Evolutionary conservation across 2,329 filamentous ascomycete genomes (phyloP).

Genomic region (Periconia sp.): DNA sequence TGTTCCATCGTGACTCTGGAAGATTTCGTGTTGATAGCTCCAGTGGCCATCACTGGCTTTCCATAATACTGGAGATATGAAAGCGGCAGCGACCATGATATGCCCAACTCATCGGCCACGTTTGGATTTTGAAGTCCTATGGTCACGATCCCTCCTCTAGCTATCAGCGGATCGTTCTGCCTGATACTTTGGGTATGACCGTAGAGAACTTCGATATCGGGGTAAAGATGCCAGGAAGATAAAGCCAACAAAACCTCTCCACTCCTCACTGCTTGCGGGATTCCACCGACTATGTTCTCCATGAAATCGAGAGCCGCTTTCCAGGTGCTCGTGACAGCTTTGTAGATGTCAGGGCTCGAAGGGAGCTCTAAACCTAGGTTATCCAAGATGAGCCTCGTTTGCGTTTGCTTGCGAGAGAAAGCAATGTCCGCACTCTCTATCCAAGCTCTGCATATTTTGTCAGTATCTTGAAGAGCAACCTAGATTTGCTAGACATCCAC

Average conservation of each 20-base stretch:
- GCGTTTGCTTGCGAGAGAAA: background rate
- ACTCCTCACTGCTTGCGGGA: conserved; percentile 1
- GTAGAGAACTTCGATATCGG: conserved; percentile 26
- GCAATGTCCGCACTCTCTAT: background rate
- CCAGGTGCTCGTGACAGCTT: background rate
- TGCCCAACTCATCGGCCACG: background rate
- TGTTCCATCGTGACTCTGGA: conserved; percentile 3
- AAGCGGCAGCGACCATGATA: conserved; percentile 6
- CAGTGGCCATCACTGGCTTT: too few species aligned
- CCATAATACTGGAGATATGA: too few species aligned
- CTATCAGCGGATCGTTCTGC: conserved; percentile 7
- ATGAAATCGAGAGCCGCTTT: background rate
- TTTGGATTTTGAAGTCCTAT: conserved; percentile 4
- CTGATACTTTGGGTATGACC: background rate
- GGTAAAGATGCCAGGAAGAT: conserved; percentile 46
- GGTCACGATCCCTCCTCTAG: conserved; percentile 1
- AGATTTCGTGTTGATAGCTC: background rate
- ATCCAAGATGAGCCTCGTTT: conserved; percentile 1
- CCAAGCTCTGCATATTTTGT: background rate
- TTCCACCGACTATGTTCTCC: background rate
- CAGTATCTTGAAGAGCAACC: background rate
- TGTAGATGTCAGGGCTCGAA: background rate
- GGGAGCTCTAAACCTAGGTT: background rate
- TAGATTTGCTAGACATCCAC: too few species aligned
- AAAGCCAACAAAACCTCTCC: conserved; percentile 37